Evolutionary conservation across 768 basidiomycete genomes (phyloP).

Genomic region (Pleurotus eryngii): DNA sequence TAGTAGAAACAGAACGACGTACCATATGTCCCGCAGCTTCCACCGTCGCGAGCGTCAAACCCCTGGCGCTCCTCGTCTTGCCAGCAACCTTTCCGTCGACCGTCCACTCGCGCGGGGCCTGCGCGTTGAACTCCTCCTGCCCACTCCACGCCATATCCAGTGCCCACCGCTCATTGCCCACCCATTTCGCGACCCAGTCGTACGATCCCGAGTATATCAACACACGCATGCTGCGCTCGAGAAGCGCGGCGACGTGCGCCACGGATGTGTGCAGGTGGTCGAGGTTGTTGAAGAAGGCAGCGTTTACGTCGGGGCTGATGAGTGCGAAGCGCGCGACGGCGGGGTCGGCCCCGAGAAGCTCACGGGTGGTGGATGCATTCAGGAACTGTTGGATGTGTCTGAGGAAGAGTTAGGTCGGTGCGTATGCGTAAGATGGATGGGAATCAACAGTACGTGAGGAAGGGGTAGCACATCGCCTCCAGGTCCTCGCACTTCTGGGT

Average conservation of each 20-base stretch:
- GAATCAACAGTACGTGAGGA: too few species aligned
- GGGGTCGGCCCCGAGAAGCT: too few species aligned
- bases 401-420: too few species aligned
- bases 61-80: slow-evolving; percentile 34
- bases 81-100: slow-evolving; percentile 44
- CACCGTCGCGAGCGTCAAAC: slow-evolving; percentile 63
- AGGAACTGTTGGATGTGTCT: too few species aligned
- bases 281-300: too few species aligned
- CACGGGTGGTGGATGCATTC: too few species aligned
- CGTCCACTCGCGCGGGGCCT: slow-evolving; percentile 55
- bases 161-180: slow-evolving; percentile 74
- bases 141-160: slow-evolving; percentile 72
- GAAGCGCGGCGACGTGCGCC: slow-evolving; percentile 52
- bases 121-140: slow-evolving; percentile 34
- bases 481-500: too few species aligned
- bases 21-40: slow-evolving; percentile 73
- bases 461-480: too few species aligned
- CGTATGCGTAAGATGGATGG: background rate
- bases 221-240: slow-evolving; percentile 68
- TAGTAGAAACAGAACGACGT: slow-evolving; percentile 14
- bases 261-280: background rate
- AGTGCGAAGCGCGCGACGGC: too few species aligned
- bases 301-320: too few species aligned
- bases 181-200: slow-evolving; percentile 76
- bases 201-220: slow-evolving; percentile 70